phyloP scores from a whole-genome alignment of 768 basidiomycete species.

The Heimioporus sp. region DNA sequence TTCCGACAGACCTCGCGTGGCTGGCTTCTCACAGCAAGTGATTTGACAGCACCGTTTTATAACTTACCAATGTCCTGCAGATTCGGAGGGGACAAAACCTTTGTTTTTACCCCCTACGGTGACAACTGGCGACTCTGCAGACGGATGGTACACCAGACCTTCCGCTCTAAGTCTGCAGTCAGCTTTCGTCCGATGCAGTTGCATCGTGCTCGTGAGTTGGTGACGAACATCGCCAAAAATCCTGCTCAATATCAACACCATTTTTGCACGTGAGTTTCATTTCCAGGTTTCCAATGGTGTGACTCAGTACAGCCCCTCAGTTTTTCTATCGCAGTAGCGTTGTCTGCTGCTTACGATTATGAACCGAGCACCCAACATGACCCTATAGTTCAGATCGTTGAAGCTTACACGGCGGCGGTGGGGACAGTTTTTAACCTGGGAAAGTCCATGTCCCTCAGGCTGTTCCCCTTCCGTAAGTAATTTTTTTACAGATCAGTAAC shows the following conservation, averaged over 20 bases:
- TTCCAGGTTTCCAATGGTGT: background rate
- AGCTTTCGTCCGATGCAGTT: slow-evolving; percentile 5
- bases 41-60: background rate
- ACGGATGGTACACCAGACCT: slow-evolving; percentile 12
- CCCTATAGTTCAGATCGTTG: background rate
- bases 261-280: background rate
- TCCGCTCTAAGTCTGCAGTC: slow-evolving; percentile 3
- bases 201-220: slow-evolving; percentile 1
- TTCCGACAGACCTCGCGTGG: slow-evolving; percentile 44
- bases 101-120: slow-evolving; percentile 6
- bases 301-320: background rate
- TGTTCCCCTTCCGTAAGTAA: slow-evolving; percentile 12
- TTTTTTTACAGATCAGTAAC: background rate
- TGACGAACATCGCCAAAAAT: background rate
- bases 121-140: slow-evolving; percentile 11
- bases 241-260: background rate
- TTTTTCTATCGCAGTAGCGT: slow-evolving; percentile 1
- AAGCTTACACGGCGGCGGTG: background rate
- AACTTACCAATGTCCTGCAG: background rate
- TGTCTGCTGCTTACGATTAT: slow-evolving; percentile 7
- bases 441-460: background rate
- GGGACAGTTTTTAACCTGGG: background rate
- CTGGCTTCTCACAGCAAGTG: slow-evolving; percentile 6
- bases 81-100: slow-evolving; percentile 2
- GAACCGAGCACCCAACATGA: slow-evolving; percentile 2